A percentile compares a stretch with the other conserved stretches of the same genome.
These are phyloP conservation scores for Cyberlindnera petersonii DNA, from an alignment of 805 yeast genomes.

Conservation along the genomic window DNA sequence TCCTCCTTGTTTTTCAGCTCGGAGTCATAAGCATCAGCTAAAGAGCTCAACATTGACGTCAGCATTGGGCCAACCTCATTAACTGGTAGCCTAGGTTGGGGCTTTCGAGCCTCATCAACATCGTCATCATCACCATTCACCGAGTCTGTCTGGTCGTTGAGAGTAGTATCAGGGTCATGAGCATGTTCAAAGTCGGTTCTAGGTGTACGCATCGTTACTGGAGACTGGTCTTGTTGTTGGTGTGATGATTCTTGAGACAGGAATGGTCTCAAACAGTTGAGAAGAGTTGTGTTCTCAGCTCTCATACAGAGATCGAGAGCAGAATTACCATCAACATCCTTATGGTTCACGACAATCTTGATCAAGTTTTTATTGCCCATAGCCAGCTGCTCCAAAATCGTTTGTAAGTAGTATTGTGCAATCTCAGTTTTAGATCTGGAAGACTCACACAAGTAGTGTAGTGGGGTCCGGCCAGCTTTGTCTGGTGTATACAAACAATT, in stretches of 20 bases:
- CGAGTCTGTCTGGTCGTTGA: conserved; percentile 8
- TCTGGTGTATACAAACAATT: conserved; percentile 70
- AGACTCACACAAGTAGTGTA: conserved; percentile 62
- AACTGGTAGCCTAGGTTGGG: conserved; percentile 24
- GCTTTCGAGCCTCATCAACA: conserved; percentile 3
- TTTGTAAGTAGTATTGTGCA: conserved; percentile 52
- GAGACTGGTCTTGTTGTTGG: background rate
- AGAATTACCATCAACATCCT: conserved; percentile 81
- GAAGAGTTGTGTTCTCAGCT: conserved; percentile 44
- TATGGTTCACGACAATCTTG: conserved; percentile 63
- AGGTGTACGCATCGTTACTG: conserved; percentile 2
- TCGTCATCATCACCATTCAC: conserved; percentile 5
- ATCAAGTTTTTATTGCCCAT: conserved; percentile 41
- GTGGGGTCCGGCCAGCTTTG: conserved; percentile 63
- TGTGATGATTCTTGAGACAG: conserved; percentile 13
- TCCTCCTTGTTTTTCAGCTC: conserved; percentile 53
- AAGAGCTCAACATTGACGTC: conserved; percentile 38
- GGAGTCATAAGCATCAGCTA: conserved; percentile 50
- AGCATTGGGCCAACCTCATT: conserved; percentile 28
- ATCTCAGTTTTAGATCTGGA: conserved; percentile 45
- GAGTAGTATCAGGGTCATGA: conserved; percentile 4
- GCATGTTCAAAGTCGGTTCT: background rate
- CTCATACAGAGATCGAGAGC: conserved; percentile 76
- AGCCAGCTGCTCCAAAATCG: conserved; percentile 42
- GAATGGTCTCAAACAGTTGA: conserved; percentile 34